phyloP scores from a whole-genome alignment of 768 basidiomycete species.

The Boletus bicolor region DNA sequence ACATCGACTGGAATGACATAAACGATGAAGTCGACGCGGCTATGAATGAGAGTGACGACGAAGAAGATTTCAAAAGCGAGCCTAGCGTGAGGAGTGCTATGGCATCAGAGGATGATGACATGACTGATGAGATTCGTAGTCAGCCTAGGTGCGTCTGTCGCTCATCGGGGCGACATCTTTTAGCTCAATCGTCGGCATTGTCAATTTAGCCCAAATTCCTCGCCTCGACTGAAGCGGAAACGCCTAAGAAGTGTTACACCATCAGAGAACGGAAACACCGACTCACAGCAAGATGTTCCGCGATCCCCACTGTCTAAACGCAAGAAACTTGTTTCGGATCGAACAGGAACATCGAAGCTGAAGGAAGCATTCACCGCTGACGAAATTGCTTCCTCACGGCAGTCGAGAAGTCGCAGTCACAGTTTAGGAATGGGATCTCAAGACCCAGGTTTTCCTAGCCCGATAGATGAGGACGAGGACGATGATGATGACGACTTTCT shows the following conservation, averaged over 20 bases:
- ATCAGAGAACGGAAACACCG: constrained; percentile 48
- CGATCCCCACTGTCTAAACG: constrained; percentile 77
- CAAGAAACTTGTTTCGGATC: constrained; percentile 68
- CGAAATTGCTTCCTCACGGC: constrained; percentile 36
- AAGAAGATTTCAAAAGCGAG: constrained; percentile 36
- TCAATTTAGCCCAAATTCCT: constrained; percentile 37
- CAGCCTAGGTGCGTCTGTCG: constrained; percentile 36
- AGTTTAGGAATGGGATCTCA: constrained; percentile 11
- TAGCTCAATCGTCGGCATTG: constrained; percentile 5
- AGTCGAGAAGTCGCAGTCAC: constrained; percentile 23
- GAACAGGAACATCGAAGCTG: constrained; percentile 61
- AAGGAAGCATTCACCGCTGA: constrained; percentile 64
- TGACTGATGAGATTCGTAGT: constrained; percentile 50
- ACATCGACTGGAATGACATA: constrained; percentile 79
- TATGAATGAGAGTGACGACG: constrained; percentile 75
- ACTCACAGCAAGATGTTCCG: constrained; percentile 39
- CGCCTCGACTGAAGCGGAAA: constrained; percentile 56
- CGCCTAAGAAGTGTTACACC: constrained; percentile 71
- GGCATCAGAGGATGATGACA: constrained; percentile 47
- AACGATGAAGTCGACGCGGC: constrained; percentile 86
- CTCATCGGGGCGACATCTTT: constrained; percentile 20
- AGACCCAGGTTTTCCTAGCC: constrained; percentile 17
- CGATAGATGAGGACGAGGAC: constrained; percentile 49
- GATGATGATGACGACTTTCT: constrained; percentile 73
- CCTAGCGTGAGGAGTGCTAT: constrained; percentile 42